A percentile compares a stretch with the other conserved stretches of the same genome.
These are phyloP conservation scores for Aquilaria sinensis DNA, from an alignment of 345 rosid genomes.

Conservation along the genomic window DNA sequence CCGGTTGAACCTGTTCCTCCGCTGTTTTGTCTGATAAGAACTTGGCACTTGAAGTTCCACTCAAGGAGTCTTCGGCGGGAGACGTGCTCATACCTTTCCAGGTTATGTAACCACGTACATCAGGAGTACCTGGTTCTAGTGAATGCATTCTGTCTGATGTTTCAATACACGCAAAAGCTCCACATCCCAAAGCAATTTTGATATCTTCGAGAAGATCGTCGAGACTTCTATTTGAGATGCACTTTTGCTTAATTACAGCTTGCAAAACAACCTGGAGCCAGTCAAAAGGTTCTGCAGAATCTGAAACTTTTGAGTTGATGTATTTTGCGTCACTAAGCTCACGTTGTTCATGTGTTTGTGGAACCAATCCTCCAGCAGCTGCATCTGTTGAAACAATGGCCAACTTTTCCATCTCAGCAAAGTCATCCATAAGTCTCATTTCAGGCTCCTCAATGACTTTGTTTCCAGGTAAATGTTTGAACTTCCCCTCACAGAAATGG, in stretches of 20 bases:
- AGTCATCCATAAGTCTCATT: conserved; percentile 67
- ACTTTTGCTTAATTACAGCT: conserved; percentile 60
- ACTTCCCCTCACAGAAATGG: conserved; percentile 32
- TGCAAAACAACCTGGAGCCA: conserved; percentile 92
- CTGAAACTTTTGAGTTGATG: conserved; percentile 16
- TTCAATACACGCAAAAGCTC: conserved; percentile 9
- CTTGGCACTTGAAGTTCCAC: conserved; percentile 16
- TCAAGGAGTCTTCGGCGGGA: conserved; percentile 8
- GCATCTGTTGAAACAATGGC: conserved; percentile 55
- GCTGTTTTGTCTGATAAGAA: conserved; percentile 7
- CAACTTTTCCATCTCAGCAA: conserved; percentile 76
- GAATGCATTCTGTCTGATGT: conserved; percentile 9
- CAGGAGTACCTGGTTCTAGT: conserved; percentile 24
- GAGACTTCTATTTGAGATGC: conserved; percentile 48
- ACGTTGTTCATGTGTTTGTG: conserved; percentile 15
- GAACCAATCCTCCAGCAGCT: conserved; percentile 25
- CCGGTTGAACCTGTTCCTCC: conserved; percentile 15
- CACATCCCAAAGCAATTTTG: conserved; percentile 67
- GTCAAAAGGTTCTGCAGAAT: conserved; percentile 44
- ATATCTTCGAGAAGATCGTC: conserved; percentile 67
- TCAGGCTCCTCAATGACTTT: conserved; percentile 32
- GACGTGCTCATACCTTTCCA: conserved; percentile 32
- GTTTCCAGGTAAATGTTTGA: conserved; percentile 18
- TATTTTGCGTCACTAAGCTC: conserved; percentile 10
- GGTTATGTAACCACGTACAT: conserved; percentile 26